Conservation (phyloP, 768 basidiomycete species). For the Pisolithus orientalis region DNA sequence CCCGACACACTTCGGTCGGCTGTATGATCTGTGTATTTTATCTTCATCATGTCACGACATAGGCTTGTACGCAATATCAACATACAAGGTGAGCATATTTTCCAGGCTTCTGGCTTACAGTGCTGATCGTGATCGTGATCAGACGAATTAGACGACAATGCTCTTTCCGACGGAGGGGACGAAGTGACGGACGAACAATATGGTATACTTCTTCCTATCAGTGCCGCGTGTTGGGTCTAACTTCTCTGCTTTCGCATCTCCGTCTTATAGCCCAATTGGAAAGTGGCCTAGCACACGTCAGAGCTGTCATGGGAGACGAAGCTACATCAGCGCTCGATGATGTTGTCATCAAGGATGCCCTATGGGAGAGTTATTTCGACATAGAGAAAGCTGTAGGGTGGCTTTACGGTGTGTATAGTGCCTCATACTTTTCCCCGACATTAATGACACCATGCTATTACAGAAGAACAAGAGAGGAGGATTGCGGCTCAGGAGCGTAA, state of each 20-base stretch:
- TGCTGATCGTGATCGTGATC: slow-evolving; percentile 3
- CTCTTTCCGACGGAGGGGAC: slow-evolving; percentile 70
- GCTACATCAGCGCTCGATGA: slow-evolving; percentile 66
- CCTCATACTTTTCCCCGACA: neutral
- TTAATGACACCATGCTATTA: slow-evolving; percentile 2
- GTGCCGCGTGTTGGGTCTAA: neutral
- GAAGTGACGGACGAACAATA: slow-evolving; percentile 80
- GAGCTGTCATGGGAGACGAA: slow-evolving; percentile 60
- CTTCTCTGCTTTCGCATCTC: slow-evolving; percentile 8
- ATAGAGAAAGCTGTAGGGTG: slow-evolving; percentile 69
- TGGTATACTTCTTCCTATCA: slow-evolving; percentile 39
- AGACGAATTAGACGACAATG: slow-evolving; percentile 87
- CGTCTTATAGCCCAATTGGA: slow-evolving; percentile 52
- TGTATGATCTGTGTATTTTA: slow-evolving; percentile 4
- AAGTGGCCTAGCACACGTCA: slow-evolving; percentile 62
- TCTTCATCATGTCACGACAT: slow-evolving; percentile 77
- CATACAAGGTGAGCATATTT: slow-evolving; percentile 47
- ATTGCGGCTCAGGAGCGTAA: slow-evolving; percentile 64
- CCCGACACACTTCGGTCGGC: neutral
- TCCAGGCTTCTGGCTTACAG: neutral
- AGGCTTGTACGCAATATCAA: slow-evolving; percentile 84
- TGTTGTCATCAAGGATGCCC: slow-evolving; percentile 62
- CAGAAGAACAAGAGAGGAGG: slow-evolving; percentile 67
- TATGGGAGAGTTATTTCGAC: slow-evolving; percentile 90
- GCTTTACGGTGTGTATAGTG: slow-evolving; percentile 55